phyloP scores from a whole-genome alignment of 306 rosid genomes.

The Lotus japonicus region DNA sequence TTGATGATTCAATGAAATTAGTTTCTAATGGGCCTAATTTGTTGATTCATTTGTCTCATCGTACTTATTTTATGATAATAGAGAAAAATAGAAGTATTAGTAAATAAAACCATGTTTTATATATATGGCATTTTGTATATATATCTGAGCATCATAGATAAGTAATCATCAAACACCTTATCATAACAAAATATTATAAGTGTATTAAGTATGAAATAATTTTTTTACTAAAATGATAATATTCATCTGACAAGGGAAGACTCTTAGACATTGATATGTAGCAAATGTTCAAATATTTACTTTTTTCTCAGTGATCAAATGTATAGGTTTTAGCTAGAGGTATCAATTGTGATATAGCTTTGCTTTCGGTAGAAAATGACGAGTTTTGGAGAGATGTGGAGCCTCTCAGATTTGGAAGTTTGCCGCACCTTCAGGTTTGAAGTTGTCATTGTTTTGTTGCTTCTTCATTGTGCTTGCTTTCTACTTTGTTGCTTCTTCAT shows the following conservation, averaged over 20 bases:
- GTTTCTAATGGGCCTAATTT: background rate
- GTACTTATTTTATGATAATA: background rate
- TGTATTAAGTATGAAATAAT: background rate
- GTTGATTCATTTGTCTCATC: background rate
- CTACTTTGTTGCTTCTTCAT: background rate
- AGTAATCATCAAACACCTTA: background rate
- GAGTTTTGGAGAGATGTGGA: constrained; percentile 90
- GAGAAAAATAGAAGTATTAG: background rate
- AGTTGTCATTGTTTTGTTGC: constrained; percentile 1
- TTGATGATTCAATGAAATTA: constrained; percentile 10
- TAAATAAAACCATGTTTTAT: background rate
- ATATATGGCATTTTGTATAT: background rate
- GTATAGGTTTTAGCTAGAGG: constrained; percentile 93
- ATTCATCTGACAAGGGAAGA: background rate
- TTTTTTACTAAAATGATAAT: background rate
- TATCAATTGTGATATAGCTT: constrained; percentile 92
- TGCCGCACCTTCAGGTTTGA: constrained; percentile 95
- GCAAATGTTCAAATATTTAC: constrained; percentile 7
- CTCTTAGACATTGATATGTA: constrained; percentile 1
- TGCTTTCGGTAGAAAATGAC: constrained; percentile 88
- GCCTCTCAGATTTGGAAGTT: constrained; percentile 72
- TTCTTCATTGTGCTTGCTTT: constrained; percentile 8
- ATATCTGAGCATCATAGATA: background rate
- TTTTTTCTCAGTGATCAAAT: constrained; percentile 34
- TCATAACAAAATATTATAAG: background rate